Evolutionary conservation across 306 rosid species (phyloP).

Genomic region (Cucurbita argyrosperma): DNA sequence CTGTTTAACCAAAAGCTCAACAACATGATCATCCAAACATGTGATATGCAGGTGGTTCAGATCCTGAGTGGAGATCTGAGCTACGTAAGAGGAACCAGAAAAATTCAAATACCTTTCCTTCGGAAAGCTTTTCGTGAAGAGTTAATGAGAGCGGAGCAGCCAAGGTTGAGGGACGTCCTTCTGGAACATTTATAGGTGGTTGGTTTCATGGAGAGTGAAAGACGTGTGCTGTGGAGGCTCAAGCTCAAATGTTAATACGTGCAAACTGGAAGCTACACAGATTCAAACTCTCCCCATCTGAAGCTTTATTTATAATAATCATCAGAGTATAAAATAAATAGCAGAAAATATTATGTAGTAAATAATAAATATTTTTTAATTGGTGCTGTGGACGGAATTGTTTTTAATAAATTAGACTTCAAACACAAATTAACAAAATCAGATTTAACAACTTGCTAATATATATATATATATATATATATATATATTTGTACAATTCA

Average conservation of each 20-base stretch:
- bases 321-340: neutral
- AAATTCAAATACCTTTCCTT: slow-evolving; percentile 34
- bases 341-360: neutral
- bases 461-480: no score
- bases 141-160: slow-evolving; percentile 25
- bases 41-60: slow-evolving; percentile 49
- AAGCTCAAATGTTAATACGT: neutral
- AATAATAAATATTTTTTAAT: no score
- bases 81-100: slow-evolving; percentile 57
- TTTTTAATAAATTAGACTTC: no score
- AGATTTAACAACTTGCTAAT: no score
- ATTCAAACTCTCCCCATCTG: neutral
- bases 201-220: neutral
- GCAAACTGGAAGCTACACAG: neutral
- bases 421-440: no score
- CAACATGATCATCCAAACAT: neutral
- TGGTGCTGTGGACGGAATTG: no score
- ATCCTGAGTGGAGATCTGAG: slow-evolving; percentile 65
- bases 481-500: no score
- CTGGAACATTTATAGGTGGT: neutral
- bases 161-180: slow-evolving; percentile 8
- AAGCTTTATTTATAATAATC: neutral
- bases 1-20: neutral
- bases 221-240: neutral
- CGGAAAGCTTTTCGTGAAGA: slow-evolving; percentile 49